Conservation (phyloP, 2,329 filamentous ascomycete species). For the Ascochyta pisi region DNA sequence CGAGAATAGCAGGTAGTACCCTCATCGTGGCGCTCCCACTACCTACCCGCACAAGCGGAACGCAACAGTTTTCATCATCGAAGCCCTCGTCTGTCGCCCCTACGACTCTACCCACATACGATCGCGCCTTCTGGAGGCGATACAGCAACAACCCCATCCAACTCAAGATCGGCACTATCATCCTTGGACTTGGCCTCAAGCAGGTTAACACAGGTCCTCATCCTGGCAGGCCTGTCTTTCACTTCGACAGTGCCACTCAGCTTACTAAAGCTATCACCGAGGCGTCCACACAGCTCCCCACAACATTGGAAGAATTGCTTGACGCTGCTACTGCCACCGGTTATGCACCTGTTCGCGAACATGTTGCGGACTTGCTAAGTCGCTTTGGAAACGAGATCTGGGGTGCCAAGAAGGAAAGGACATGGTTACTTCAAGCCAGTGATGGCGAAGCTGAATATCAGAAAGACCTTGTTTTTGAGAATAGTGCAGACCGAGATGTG, state of each 20-base stretch:
- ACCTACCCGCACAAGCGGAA: not conserved
- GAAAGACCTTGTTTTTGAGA: constrained; percentile 1
- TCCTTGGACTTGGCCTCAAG: constrained; percentile 7
- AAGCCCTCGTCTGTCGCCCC: not conserved
- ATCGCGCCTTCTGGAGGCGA: constrained; percentile 4
- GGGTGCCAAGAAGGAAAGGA: not conserved
- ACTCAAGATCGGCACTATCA: constrained; percentile 1
- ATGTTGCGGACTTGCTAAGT: not conserved
- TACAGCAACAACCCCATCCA: not conserved
- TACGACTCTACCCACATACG: not conserved
- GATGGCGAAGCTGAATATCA: not conserved
- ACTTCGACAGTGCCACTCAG: not conserved
- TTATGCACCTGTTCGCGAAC: not conserved
- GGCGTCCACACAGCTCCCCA: not conserved
- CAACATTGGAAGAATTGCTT: not conserved
- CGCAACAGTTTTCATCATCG: not conserved
- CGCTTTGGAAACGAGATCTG: constrained; percentile 6
- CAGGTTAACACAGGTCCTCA: constrained; percentile 4
- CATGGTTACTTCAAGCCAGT: constrained; percentile 5
- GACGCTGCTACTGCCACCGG: not conserved
- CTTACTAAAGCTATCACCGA: constrained; percentile 6
- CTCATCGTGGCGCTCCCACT: constrained; percentile 8
- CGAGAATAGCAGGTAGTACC: not conserved
- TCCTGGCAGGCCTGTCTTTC: not conserved
- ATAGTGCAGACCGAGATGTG: not conserved